These are phyloP conservation scores for Amanita phalloides DNA, from an alignment of 768 basidiomycete species.

Conservation along the genomic window DNA sequence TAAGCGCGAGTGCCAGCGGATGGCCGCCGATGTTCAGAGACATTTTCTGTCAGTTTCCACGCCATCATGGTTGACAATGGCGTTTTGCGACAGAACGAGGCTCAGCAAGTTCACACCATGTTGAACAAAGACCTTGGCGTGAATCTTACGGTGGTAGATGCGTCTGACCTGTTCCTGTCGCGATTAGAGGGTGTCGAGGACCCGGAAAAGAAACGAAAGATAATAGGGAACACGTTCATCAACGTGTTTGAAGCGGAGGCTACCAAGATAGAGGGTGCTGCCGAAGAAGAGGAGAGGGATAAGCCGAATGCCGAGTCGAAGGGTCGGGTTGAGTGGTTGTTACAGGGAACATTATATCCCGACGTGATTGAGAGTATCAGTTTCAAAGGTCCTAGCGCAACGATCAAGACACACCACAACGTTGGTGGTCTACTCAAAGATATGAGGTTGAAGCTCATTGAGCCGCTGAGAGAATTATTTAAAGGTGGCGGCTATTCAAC, in stretches of 20 bases:
- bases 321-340: slow-evolving; percentile 91
- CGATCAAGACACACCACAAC: slow-evolving; percentile 99
- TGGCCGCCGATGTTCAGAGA: neutral
- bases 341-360: slow-evolving; percentile 97
- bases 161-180: slow-evolving; percentile 85
- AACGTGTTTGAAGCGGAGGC: slow-evolving; percentile 96
- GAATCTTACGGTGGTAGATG: slow-evolving; percentile 92
- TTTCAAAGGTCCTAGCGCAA: slow-evolving; percentile 98
- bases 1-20: slow-evolving; percentile 19
- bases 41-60: slow-evolving; percentile 60
- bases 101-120: slow-evolving; percentile 85
- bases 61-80: slow-evolving; percentile 99
- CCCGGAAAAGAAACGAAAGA: slow-evolving; percentile 94
- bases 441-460: slow-evolving; percentile 98
- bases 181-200: slow-evolving; percentile 89
- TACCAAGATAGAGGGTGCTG: slow-evolving; percentile 71
- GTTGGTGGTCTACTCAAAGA: slow-evolving; percentile 93
- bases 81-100: slow-evolving; percentile 88
- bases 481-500: slow-evolving; percentile 50
- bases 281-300: slow-evolving; percentile 55
- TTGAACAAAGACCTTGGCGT: slow-evolving; percentile 89
- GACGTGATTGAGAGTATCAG: slow-evolving; percentile 99
- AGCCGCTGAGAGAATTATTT: slow-evolving; percentile 94
- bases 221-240: slow-evolving; percentile 99
- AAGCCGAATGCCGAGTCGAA: slow-evolving; percentile 56